Evolutionary conservation across 768 basidiomycete species (phyloP).

Genomic region (Phlebiopsis gigantea): DNA sequence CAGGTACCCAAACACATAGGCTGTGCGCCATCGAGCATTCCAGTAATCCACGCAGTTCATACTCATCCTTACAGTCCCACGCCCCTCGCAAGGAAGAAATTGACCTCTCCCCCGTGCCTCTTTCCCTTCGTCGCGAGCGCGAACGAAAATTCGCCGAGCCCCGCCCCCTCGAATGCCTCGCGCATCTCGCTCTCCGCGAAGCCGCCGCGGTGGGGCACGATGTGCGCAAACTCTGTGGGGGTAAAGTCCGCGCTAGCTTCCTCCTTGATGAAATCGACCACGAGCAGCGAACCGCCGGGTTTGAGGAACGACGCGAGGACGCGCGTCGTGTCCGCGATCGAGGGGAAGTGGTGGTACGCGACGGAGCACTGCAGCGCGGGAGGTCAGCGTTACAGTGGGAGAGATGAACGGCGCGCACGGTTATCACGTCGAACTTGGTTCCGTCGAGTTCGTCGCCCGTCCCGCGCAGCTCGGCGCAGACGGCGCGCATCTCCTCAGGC

Average conservation of each 20-base stretch:
- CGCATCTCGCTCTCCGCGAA: conserved; percentile 46
- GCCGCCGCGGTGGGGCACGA: conserved; percentile 52
- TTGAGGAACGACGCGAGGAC: conserved; percentile 53
- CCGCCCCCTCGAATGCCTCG: conserved; percentile 46
- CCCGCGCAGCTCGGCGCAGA: conserved; percentile 47
- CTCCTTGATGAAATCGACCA: conserved; percentile 44
- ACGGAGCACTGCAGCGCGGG: conserved; percentile 45
- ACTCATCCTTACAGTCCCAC: not conserved
- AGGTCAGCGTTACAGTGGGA: too few species aligned
- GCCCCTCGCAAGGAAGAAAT: conserved; percentile 48
- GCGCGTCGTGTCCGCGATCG: conserved; percentile 45
- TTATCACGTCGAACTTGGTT: conserved; percentile 60
- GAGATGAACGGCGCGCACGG: conserved; percentile 41
- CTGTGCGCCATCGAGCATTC: too few species aligned
- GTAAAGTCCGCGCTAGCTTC: conserved; percentile 20
- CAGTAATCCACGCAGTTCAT: too few species aligned
- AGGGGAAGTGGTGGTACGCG: conserved; percentile 59
- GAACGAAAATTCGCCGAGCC: conserved; percentile 41
- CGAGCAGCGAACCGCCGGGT: conserved; percentile 54
- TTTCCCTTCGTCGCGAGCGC: conserved; percentile 27
- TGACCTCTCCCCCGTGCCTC: conserved; percentile 28
- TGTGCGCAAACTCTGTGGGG: conserved; percentile 30
- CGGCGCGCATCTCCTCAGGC: conserved; percentile 60
- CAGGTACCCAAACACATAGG: too few species aligned
- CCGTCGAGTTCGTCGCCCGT: conserved; percentile 45